Evolutionary conservation across 768 basidiomycete genomes (phyloP).

Genomic region (Crassisporium funariophilum): DNA sequence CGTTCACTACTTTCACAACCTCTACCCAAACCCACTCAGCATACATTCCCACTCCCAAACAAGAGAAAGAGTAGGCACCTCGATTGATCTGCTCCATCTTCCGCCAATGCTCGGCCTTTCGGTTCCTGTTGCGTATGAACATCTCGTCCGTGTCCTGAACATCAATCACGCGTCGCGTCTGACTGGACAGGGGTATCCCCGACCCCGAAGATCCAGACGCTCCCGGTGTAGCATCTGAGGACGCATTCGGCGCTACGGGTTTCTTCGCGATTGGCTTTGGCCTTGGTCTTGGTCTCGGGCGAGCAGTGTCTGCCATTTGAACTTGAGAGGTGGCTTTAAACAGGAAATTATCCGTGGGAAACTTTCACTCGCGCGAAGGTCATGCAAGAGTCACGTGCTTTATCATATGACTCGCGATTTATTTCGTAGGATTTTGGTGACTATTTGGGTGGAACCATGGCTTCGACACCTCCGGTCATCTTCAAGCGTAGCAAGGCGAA

Average conservation of each 20-base stretch:
- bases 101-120: constrained; percentile 60
- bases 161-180: constrained; percentile 22
- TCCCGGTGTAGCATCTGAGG: constrained; percentile 13
- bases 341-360: constrained; percentile 46
- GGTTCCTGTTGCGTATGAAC: constrained; percentile 68
- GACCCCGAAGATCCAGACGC: constrained; percentile 13
- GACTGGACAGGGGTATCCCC: constrained; percentile 5
- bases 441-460: too few relatives aligned
- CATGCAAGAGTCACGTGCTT: constrained; percentile 38
- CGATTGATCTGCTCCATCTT: constrained; percentile 57
- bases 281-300: constrained; percentile 60
- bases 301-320: constrained; percentile 39
- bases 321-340: constrained; percentile 31
- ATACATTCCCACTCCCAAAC: not conserved
- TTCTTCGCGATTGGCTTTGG: constrained; percentile 47
- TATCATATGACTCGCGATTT: constrained; percentile 2
- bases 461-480: constrained; percentile 47
- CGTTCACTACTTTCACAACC: constrained; percentile 11
- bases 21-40: constrained; percentile 9
- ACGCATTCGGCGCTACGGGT: constrained; percentile 5
- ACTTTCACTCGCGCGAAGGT: constrained; percentile 23
- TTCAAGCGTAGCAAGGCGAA: constrained; percentile 53
- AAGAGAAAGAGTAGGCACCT: constrained; percentile 39
- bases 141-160: constrained; percentile 63
- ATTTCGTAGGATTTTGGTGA: too few relatives aligned